phyloP scores from a whole-genome alignment of 225 moss, liverwort and hornwort species.

The Polytrichum commune region DNA sequence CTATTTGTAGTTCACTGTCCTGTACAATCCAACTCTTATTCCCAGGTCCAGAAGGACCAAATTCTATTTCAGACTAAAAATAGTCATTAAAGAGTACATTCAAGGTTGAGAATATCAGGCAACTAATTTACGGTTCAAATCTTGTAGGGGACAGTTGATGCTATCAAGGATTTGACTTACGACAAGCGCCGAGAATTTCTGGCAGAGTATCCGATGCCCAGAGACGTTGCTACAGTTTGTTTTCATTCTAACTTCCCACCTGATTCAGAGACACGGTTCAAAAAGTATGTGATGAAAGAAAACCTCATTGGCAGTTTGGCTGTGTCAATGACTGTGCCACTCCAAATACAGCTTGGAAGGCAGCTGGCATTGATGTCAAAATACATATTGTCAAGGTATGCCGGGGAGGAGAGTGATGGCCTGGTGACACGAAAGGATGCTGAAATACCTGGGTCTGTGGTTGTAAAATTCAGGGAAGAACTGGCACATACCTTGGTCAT shows the following conservation, averaged over 20 bases:
- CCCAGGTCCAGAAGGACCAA: too few species aligned
- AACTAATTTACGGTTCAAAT: neutral
- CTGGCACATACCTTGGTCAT: slow-evolving; percentile 62
- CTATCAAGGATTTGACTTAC: slow-evolving; percentile 74
- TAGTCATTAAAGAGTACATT: too few species aligned
- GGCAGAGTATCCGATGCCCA: slow-evolving; percentile 49
- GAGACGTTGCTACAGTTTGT: slow-evolving; percentile 56
- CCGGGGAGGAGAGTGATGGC: slow-evolving; percentile 73
- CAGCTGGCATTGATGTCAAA: slow-evolving; percentile 40
- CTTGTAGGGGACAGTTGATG: slow-evolving; percentile 73
- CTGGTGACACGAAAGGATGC: slow-evolving; percentile 84
- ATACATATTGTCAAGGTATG: slow-evolving; percentile 31
- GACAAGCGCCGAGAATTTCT: slow-evolving; percentile 60
- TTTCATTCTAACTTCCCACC: slow-evolving; percentile 75
- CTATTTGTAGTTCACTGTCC: too few species aligned
- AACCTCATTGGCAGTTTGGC: slow-evolving; percentile 23
- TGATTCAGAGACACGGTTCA: slow-evolving; percentile 48
- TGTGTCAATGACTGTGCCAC: slow-evolving; percentile 13
- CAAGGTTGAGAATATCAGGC: too few species aligned
- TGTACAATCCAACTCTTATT: too few species aligned
- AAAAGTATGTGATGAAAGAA: slow-evolving; percentile 43
- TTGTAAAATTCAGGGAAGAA: slow-evolving; percentile 69
- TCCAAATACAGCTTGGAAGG: slow-evolving; percentile 43
- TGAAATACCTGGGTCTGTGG: slow-evolving; percentile 69
- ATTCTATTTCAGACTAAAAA: too few species aligned